Evolutionary conservation across 164 flowering plant genomes (phyloP).

Genomic region (Berberis thunbergii): DNA sequence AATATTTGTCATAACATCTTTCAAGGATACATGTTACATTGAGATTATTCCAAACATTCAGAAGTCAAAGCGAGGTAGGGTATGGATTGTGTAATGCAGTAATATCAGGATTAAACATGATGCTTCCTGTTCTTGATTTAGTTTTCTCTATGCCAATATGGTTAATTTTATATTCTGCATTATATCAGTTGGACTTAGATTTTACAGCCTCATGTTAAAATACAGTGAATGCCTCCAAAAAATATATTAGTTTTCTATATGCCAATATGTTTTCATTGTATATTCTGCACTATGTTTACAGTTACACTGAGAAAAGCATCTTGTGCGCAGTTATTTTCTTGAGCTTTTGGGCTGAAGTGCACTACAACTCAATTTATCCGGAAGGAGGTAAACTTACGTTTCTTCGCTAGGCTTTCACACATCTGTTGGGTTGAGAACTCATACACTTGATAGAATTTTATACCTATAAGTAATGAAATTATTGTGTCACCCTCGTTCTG

Average conservation of each 20-base stretch:
- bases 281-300: too few species aligned
- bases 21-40: conserved; percentile 57
- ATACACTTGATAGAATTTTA: not conserved
- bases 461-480: not conserved
- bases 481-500: too few species aligned
- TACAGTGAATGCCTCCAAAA: too few species aligned
- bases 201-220: too few species aligned
- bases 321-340: conserved; percentile 29
- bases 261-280: too few species aligned
- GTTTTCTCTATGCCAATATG: too few species aligned
- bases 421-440: not conserved
- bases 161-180: too few species aligned
- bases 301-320: not conserved
- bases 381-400: conserved; percentile 22
- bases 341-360: conserved; percentile 45
- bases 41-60: conserved; percentile 45
- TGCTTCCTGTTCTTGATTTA: not conserved
- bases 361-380: conserved; percentile 34
- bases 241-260: too few species aligned
- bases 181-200: too few species aligned
- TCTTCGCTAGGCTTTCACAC: not conserved
- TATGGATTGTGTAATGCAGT: not conserved
- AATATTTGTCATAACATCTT: conserved; percentile 54
- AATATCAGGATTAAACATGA: not conserved
- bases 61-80: conserved; percentile 47